These are phyloP conservation scores for Globisporangium mamillatum DNA, from an alignment of 352 stramenopile species.

Conservation along the genomic window DNA sequence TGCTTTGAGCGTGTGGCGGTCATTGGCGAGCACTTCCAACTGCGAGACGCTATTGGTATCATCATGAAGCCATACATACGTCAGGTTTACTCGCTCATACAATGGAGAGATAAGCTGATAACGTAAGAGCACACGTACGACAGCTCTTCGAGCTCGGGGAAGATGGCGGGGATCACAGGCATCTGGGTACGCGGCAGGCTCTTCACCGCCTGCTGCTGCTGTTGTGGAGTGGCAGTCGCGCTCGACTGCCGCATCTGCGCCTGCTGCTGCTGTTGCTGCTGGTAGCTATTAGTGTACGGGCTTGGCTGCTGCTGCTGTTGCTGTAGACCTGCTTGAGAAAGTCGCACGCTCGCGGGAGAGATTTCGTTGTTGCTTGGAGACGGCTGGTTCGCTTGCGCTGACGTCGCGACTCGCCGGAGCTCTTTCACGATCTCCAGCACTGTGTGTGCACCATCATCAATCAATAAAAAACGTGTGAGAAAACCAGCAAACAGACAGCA, in stretches of 20 bases:
- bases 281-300: conserved; percentile 8
- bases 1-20: conserved; percentile 57
- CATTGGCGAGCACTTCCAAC: conserved; percentile 58
- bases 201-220: conserved; percentile 35
- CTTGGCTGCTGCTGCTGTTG: conserved; percentile 10
- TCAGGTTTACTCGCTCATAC: not conserved
- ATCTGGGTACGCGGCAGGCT: conserved; percentile 66
- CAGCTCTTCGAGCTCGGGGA: conserved; percentile 73
- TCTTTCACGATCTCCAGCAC: conserved; percentile 71
- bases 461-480: not conserved
- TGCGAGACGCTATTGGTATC: conserved; percentile 30
- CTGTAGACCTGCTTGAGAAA: conserved; percentile 3
- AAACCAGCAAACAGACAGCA: not conserved
- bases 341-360: conserved; percentile 4
- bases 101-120: not conserved
- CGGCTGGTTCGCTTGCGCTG: conserved; percentile 10
- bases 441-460: conserved; percentile 5
- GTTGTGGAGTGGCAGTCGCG: not conserved
- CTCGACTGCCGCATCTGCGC: conserved; percentile 1
- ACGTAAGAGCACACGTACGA: conserved; percentile 37
- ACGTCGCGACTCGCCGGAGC: conserved; percentile 28
- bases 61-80: not conserved
- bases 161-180: conserved; percentile 68
- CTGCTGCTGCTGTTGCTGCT: conserved; percentile 22
- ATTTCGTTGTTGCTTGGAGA: conserved; percentile 1